Evolutionary conservation across 257 asterid species (phyloP), one percentile per base, ranked within the genome.

Genomic region (Jacaranda mimosifolia): DNA sequence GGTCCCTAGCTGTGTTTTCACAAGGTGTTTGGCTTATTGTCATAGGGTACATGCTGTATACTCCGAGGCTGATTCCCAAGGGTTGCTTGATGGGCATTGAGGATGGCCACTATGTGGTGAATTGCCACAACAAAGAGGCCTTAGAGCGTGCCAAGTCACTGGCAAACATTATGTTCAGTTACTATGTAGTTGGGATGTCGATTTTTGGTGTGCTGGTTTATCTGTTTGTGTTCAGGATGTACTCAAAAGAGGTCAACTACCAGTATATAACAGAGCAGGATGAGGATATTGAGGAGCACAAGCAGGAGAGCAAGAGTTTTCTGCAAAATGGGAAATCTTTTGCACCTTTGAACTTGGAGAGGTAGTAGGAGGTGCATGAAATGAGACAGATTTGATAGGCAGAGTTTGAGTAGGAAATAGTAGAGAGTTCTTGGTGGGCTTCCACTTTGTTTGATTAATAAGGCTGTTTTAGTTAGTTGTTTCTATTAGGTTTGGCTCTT

Each of bases 111-210:
- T 15, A 64, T 18, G 70, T 64, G 36, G 52, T 64, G 51, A 9
- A 10, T 9, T 64, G 70, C 52, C 7, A 18, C 19, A 35, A 19
- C 32, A 19, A 75, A 14, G 89, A 85, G 67, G 81, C 81, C 18
- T 59, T 74, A n/a, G 85, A 76, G 35, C 84, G 91, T 4, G 89
- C 91, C 3, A 87, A 85, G 76, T 81, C 91, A 3, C 65, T 87
- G 5, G 91, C 86, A 4, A 85, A 81, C 38, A 87, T 87, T 62
- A 63, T 75, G 13, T 87, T 87, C 36, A 85, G 91, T 56, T 87
- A 86, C 87, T 87, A 76, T 51, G 38, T 85, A 3, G 72, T 85
- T 40, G 91, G 86, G 3, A 66, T 83, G n/a, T 79, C 85, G 4
- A 42, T 81, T 12, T 81, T 85, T 32, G 72, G 2, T 3, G 18